Base-by-base conservation (phyloP, 2,329 filamentous ascomycete species). In the Nigrospora osmanthi region DNA sequence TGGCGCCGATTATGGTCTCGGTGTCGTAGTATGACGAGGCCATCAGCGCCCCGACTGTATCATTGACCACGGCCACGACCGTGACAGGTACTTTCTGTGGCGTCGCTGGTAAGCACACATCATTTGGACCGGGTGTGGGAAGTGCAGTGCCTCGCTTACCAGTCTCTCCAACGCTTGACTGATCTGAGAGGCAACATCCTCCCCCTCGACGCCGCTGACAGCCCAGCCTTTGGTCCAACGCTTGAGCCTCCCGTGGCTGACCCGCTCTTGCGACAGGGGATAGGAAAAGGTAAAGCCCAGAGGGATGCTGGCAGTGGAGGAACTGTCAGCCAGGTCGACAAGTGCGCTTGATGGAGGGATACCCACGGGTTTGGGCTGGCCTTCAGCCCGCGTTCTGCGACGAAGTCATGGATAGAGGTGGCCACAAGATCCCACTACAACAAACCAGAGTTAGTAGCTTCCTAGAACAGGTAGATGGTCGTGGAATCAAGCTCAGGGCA, bases 141-240 rank as follows among this genome's bases (percentile, higher is more conserved):
- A 23, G 19, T 23, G 19, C 19, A 4, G 7, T 23, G 19, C 14
- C 61, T 45, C 85, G 67, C 36, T 40, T 45, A 45, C 43, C 23
- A 23, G 10, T 15, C 5, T 14, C n/a, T 40, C 16, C 31, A 40
- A 28, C 12, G 80, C 78, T 34, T 67, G 71, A 59, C 85, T 78
- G 46, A 87, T 76, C 52, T 81, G 78, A 14, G 78, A 75, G 31
- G 85, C 82, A 28, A 85, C 80, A 54, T 87, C 81, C 37, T 83
- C 58, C 35, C 82, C 82, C 64, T 87, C 82, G 42, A 87, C 80
- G 42, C 82, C 83, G 32, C 78, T 75, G 58, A 87, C 85, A 58
- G 86, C 81, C 58, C 87, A 87, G 1, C 83, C 83, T 64, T 87
- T 87, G 31, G 83, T 87, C 83, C 83, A 87, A 49, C 81, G 75